These are phyloP conservation scores for Thalia dealbata DNA, from an alignment of 176 grass and related monocot species.

Conservation along the genomic window DNA sequence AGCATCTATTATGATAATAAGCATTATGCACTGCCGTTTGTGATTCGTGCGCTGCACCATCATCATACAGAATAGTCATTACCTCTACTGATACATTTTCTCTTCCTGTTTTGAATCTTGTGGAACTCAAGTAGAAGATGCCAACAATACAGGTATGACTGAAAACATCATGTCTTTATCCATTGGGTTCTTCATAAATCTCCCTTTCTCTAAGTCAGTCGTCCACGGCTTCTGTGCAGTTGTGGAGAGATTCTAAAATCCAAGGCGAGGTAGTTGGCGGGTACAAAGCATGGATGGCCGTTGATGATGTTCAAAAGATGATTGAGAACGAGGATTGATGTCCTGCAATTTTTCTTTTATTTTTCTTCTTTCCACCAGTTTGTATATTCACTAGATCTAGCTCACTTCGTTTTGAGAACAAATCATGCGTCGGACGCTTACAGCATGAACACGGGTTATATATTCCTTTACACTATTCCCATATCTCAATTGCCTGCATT, in stretches of 20 bases:
- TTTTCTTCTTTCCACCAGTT: no score
- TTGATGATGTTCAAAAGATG: slow-evolving; percentile 72
- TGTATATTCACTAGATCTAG: no score
- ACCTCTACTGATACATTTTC: slow-evolving; percentile 26
- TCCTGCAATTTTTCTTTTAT: background rate
- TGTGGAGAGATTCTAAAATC: slow-evolving; percentile 50
- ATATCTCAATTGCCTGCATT: no score
- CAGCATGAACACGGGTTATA: no score
- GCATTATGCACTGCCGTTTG: background rate
- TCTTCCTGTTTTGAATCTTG: slow-evolving; percentile 17
- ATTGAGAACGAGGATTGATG: slow-evolving; percentile 65
- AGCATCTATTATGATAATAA: background rate
- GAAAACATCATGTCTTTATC: slow-evolving; percentile 23
- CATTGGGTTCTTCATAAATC: slow-evolving; percentile 9
- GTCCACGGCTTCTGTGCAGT: slow-evolving; percentile 34
- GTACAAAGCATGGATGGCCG: slow-evolving; percentile 67
- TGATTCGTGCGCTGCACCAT: background rate
- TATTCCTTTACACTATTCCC: no score
- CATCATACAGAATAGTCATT: background rate
- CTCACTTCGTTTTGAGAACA: no score
- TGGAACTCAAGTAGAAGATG: slow-evolving; percentile 68
- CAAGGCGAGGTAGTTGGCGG: slow-evolving; percentile 62
- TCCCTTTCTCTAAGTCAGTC: slow-evolving; percentile 31
- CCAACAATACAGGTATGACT: slow-evolving; percentile 83
- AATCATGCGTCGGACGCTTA: no score